A percentile compares a stretch with the other conserved stretches of the same genome.
Conservation (phyloP, 352 stramenopile species). For the Pythium folliculosum region DNA sequence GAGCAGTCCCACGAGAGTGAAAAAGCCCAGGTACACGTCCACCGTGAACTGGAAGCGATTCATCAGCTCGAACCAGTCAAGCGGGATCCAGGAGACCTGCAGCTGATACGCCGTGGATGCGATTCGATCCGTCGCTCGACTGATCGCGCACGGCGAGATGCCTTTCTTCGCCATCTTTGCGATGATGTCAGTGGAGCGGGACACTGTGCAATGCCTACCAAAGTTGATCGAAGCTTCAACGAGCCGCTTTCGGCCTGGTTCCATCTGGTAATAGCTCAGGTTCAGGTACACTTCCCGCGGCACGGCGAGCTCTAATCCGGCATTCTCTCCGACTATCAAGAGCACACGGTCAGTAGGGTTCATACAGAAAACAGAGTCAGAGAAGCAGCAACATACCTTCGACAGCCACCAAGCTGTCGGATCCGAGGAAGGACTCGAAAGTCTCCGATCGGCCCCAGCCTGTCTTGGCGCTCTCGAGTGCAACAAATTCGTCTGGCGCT, state of each 20-base stretch:
- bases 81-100: slow-evolving; percentile 87
- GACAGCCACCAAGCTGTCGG: slow-evolving; percentile 76
- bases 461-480: slow-evolving; percentile 18
- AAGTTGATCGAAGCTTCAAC: slow-evolving; percentile 73
- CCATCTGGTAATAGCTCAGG: slow-evolving; percentile 81
- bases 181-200: slow-evolving; percentile 56
- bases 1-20: slow-evolving; percentile 88
- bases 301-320: slow-evolving; percentile 51
- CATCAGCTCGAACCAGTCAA: slow-evolving; percentile 94
- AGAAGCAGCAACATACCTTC: slow-evolving; percentile 43
- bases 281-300: slow-evolving; percentile 76
- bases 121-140: slow-evolving; percentile 60
- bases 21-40: slow-evolving; percentile 95
- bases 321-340: slow-evolving; percentile 40
- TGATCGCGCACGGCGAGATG: slow-evolving; percentile 64
- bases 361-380: background rate
- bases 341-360: slow-evolving; percentile 11
- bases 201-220: slow-evolving; percentile 72
- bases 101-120: slow-evolving; percentile 82
- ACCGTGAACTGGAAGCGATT: slow-evolving; percentile 96
- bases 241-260: slow-evolving; percentile 58
- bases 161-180: slow-evolving; percentile 70
- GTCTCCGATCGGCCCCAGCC: slow-evolving; percentile 63
- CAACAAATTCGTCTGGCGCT: slow-evolving; percentile 60
- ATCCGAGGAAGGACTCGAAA: slow-evolving; percentile 52